These are phyloP conservation scores for Zangia roseola DNA, from an alignment of 768 basidiomycete species.

Conservation along the genomic window DNA sequence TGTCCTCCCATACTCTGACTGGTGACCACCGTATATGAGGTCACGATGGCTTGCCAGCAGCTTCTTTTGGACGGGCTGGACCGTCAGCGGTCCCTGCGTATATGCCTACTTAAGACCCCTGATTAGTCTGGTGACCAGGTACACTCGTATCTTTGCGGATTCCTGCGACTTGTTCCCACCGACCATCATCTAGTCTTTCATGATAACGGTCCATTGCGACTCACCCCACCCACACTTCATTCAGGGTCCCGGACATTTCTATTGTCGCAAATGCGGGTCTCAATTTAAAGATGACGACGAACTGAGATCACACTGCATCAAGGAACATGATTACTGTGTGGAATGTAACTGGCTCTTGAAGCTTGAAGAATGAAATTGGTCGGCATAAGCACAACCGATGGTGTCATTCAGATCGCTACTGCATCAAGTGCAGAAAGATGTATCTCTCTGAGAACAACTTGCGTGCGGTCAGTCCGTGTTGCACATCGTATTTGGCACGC, in stretches of 20 bases:
- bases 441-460: slow-evolving; percentile 36
- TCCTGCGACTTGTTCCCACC: too few species aligned
- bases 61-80: too few species aligned
- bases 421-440: slow-evolving; percentile 40
- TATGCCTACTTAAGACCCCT: too few species aligned
- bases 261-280: slow-evolving; percentile 51
- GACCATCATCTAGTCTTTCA: too few species aligned
- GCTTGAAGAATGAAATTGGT: too few species aligned
- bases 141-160: too few species aligned
- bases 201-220: too few species aligned
- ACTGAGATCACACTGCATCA: slow-evolving; percentile 41
- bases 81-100: too few species aligned
- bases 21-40: too few species aligned
- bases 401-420: slow-evolving; percentile 41
- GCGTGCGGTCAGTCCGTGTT: slow-evolving; percentile 5
- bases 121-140: too few species aligned
- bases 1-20: too few species aligned
- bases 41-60: too few species aligned
- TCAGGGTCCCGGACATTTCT: slow-evolving; percentile 47
- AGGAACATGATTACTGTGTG: slow-evolving; percentile 43
- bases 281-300: slow-evolving; percentile 37
- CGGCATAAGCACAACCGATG: slow-evolving; percentile 53
- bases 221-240: slow-evolving; percentile 52
- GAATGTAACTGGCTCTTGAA: slow-evolving; percentile 43
- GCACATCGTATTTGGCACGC: neutral